Base-by-base conservation (phyloP, 805 yeast genomes). In the Pichia californica region DNA sequence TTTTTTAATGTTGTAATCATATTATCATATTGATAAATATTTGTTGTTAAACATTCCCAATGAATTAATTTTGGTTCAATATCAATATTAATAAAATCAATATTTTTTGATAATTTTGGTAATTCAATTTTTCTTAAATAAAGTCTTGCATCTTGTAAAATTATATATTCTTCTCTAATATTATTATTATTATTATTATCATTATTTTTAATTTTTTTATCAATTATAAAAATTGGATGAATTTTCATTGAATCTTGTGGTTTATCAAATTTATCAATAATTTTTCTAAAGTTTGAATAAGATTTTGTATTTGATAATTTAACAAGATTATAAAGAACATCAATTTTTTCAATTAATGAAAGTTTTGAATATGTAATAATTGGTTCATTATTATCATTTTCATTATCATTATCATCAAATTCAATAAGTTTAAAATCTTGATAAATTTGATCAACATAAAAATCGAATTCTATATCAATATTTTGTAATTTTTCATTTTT, bases 131-230 rank as follows among this genome's bases (percentile, higher is more conserved):
- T 60, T 40, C 67, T 53, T 41, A 63, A 67, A 57, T 79, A 79
- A 40, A 80, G 58, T 46, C 83, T 68, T 28, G 73, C 68, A 49
- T 73, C 76, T 46, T 77, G 77, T 46, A 76, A 65, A 9, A 78
- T 57, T 27, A 61, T 49, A 49, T 61, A 64, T 43, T 63, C 65
- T 15, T 52, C 55, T 27, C 42, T 47, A 4, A 25, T 34, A 7
- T 31, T 16, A 23, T 7, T 7, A 23, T 7, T 23, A 7, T 23
- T 34, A 7, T 31, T 16, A 23, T 7, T 7, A 23, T 7, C 9
- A 7, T 23, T 23, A 23, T 23, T 23, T 23, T 23, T 23, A 23
- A 23, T 23, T 15, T 49, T 49, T 15, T 54, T 49, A 19, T 36
- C 16, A 9, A 46, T 34, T 38, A 51, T 51, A 34, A 33, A 53